Percentiles rank a stretch among this genome's conserved stretches.
Conservation (phyloP, 2,329 filamentous ascomycete genomes). For the Cladosporium sp. region DNA sequence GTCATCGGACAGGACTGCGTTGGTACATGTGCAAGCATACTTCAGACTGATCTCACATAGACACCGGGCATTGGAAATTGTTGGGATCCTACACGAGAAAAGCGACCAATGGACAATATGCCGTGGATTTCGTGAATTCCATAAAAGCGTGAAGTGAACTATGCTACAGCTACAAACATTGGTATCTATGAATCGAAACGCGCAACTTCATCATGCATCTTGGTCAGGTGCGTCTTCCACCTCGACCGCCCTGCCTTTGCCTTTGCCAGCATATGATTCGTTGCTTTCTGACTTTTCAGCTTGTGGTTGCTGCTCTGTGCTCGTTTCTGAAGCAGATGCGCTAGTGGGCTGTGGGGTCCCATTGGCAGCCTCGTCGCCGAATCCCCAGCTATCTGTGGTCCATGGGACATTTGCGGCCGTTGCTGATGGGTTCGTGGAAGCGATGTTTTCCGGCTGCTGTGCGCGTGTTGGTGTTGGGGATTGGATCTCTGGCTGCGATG, state of each 20-base stretch:
- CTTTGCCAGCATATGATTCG: slow-evolving; percentile 20
- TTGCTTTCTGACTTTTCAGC: not conserved
- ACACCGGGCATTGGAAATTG: no score
- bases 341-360: not conserved
- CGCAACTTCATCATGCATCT: slow-evolving; percentile 13
- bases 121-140: no score
- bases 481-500: not conserved
- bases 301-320: not conserved
- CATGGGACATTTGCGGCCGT: slow-evolving; percentile 7
- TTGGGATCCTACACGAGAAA: no score
- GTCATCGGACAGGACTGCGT: no score
- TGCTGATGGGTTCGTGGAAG: not conserved
- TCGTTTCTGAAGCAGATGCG: not conserved
- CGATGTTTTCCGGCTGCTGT: not conserved
- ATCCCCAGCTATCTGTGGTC: slow-evolving; percentile 17
- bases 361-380: slow-evolving; percentile 11
- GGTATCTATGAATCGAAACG: not conserved
- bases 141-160: no score
- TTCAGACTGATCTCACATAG: no score
- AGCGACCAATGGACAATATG: no score
- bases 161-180: no score
- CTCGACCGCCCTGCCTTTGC: slow-evolving; percentile 35
- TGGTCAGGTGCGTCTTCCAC: slow-evolving; percentile 36
- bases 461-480: not conserved
- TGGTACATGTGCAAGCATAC: no score